These are phyloP conservation scores for Suillus paluster DNA, from an alignment of 768 basidiomycete genomes.

Conservation along the genomic window DNA sequence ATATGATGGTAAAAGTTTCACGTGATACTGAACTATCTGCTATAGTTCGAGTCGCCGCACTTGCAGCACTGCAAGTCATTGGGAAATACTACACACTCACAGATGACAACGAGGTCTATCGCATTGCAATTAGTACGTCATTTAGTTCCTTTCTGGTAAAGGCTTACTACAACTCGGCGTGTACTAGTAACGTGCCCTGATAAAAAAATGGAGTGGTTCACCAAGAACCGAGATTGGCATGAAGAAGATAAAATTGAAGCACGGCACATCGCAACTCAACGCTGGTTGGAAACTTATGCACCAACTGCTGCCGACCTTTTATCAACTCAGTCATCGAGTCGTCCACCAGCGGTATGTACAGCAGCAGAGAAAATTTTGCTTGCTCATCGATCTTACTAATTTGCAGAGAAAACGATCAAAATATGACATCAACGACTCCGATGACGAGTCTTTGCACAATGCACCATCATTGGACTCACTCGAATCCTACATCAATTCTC, in stretches of 20 bases:
- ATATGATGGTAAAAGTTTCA: constrained; percentile 6
- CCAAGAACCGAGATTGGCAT: constrained; percentile 15
- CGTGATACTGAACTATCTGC: constrained; percentile 10
- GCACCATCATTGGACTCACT: background rate
- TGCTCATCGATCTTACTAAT: no score
- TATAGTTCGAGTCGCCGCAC: constrained; percentile 20
- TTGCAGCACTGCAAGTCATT: constrained; percentile 18
- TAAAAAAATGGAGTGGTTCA: constrained; percentile 26
- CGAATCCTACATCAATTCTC: constrained; percentile 13
- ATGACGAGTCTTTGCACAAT: no score
- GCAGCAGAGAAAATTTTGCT: no score
- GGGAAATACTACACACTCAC: constrained; percentile 25
- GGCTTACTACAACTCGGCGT: background rate
- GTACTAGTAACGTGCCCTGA: constrained; percentile 31
- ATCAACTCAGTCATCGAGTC: no score
- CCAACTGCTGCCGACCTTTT: no score
- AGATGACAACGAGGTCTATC: constrained; percentile 27
- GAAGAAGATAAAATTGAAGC: constrained; percentile 14
- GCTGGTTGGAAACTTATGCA: constrained; percentile 7
- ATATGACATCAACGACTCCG: no score
- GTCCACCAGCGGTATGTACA: no score
- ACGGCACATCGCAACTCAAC: background rate
- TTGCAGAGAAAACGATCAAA: no score
- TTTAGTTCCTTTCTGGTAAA: no score
- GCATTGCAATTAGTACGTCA: constrained; percentile 23